Conservation (phyloP, 208 protist genomes). For the Trypanosomatidae sp. region DNA sequence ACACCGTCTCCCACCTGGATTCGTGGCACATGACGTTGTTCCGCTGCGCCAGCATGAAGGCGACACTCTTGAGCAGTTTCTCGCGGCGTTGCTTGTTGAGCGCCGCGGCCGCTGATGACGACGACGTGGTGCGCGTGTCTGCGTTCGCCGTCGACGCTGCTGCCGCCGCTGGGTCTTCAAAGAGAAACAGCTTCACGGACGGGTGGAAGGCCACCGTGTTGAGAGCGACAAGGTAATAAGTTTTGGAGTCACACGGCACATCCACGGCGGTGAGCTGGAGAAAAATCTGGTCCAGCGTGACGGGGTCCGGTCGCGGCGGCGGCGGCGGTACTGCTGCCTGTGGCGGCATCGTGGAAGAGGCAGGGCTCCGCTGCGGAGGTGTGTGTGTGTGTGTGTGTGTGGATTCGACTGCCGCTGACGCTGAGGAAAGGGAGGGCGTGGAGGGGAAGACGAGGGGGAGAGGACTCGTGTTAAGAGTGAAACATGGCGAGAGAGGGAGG, state of each 20-base stretch:
- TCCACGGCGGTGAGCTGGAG: slow-evolving; percentile 42
- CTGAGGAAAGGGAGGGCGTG: background rate
- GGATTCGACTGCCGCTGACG: background rate
- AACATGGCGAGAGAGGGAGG: background rate
- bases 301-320: slow-evolving; percentile 74
- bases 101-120: slow-evolving; percentile 14
- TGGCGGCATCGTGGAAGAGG: background rate
- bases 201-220: slow-evolving; percentile 81
- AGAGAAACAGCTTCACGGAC: slow-evolving; percentile 82
- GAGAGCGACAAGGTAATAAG: slow-evolving; percentile 81
- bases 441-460: background rate
- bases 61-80: slow-evolving; percentile 52
- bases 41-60: slow-evolving; percentile 77
- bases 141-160: background rate
- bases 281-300: slow-evolving; percentile 86
- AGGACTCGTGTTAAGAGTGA: background rate
- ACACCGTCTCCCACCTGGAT: slow-evolving; percentile 82
- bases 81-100: slow-evolving; percentile 38
- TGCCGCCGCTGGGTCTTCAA: slow-evolving; percentile 31
- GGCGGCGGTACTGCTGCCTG: slow-evolving; percentile 30
- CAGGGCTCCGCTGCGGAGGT: background rate
- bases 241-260: slow-evolving; percentile 44
- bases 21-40: slow-evolving; percentile 65
- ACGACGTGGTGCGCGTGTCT: background rate
- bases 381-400: background rate